These are phyloP conservation scores for Talaromyces atroroseus DNA, from an alignment of 2,329 filamentous ascomycete species.

Conservation along the genomic window DNA sequence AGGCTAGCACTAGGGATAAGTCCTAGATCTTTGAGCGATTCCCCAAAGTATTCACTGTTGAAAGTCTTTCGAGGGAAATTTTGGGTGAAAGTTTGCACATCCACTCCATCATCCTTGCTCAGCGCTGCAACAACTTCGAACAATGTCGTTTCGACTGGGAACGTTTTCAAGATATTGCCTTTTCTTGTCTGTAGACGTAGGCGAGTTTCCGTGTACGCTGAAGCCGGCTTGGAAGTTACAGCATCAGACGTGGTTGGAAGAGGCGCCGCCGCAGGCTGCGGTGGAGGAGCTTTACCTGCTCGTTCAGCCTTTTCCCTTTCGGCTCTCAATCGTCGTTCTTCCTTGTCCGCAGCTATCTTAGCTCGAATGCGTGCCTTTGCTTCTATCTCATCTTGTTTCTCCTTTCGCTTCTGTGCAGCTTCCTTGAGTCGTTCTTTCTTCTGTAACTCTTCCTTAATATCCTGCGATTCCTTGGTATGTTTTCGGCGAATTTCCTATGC, in stretches of 20 bases:
- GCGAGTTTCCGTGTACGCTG: constrained; percentile 72
- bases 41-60: constrained; percentile 69
- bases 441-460: constrained; percentile 80
- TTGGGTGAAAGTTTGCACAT: constrained; percentile 71
- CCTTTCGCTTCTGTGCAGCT: constrained; percentile 74
- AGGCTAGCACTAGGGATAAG: constrained; percentile 86
- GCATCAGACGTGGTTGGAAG: constrained; percentile 44
- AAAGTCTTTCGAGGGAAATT: constrained; percentile 86
- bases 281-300: constrained; percentile 61
- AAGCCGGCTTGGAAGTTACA: constrained; percentile 56
- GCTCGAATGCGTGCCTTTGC: constrained; percentile 86
- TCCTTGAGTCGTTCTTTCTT: constrained; percentile 91
- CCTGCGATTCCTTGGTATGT: constrained; percentile 80
- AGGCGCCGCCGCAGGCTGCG: constrained; percentile 33
- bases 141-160: constrained; percentile 82
- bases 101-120: constrained; percentile 61
- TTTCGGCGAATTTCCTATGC: constrained; percentile 66
- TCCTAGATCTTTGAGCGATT: constrained; percentile 88
- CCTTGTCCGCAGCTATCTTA: constrained; percentile 92
- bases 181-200: constrained; percentile 70
- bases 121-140: constrained; percentile 84
- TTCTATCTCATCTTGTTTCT: constrained; percentile 79
- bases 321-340: constrained; percentile 76
- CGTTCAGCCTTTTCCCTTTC: constrained; percentile 79
- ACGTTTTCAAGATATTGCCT: constrained; percentile 79